These are phyloP conservation scores for Fusarium scirpi DNA, from an alignment of 2,329 filamentous ascomycete species.

Conservation along the genomic window DNA sequence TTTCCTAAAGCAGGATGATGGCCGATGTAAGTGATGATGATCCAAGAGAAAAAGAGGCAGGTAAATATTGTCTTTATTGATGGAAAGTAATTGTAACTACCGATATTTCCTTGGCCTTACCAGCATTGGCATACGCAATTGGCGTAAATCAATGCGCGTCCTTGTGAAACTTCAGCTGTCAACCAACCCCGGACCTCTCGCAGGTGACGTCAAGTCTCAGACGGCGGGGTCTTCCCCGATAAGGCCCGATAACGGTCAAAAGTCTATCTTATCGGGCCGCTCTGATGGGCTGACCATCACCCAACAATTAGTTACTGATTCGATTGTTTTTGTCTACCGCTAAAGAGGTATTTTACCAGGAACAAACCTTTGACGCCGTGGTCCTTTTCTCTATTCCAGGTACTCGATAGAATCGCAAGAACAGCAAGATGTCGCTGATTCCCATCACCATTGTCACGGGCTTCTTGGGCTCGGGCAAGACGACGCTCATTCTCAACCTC, in stretches of 20 bases:
- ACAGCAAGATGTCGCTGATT: conserved; percentile 71
- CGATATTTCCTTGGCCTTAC: conserved; percentile 32
- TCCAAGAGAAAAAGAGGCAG: conserved; percentile 1
- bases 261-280: conserved; percentile 42
- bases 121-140: conserved; percentile 44
- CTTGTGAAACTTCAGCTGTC: conserved; percentile 32
- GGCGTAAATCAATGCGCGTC: conserved; percentile 21
- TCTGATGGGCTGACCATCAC: conserved; percentile 42
- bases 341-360: conserved; percentile 43
- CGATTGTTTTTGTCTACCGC: conserved; percentile 11
- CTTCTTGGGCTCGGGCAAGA: conserved; percentile 96
- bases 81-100: conserved; percentile 1
- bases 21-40: not conserved
- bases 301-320: conserved; percentile 13
- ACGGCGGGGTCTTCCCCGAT: conserved; percentile 32
- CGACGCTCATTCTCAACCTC: conserved; percentile 93
- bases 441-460: conserved; percentile 96
- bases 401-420: not conserved
- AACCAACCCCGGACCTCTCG: not conserved
- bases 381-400: not conserved
- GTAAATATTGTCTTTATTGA: conserved; percentile 15
- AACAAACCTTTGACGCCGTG: conserved; percentile 11
- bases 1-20: conserved; percentile 21
- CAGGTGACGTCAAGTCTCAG: conserved; percentile 43
- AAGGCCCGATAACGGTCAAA: conserved; percentile 40